A percentile compares a stretch with the other conserved stretches of the same genome.
These are phyloP conservation scores for Plasmodium fragile DNA, from an alignment of 169 alveolate species.

Conservation along the genomic window DNA sequence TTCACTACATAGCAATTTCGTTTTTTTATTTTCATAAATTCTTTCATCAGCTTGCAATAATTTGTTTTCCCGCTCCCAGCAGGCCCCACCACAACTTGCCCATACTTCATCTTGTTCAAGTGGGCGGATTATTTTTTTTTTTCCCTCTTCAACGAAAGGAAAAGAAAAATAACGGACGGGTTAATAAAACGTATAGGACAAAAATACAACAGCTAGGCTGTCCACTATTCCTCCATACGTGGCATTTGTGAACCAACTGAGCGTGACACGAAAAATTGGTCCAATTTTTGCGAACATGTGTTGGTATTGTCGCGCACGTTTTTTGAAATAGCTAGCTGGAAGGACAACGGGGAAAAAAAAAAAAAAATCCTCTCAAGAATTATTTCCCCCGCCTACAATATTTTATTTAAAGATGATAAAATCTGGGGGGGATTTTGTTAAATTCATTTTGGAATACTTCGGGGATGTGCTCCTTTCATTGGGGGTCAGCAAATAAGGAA, in stretches of 20 bases:
- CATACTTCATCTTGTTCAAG: constrained; percentile 87
- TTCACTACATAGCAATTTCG: constrained; percentile 94
- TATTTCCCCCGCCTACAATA: neutral
- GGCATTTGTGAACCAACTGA: neutral
- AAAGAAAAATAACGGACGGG: neutral
- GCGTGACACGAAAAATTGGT: neutral
- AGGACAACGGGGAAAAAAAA: neutral
- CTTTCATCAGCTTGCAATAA: constrained; percentile 94
- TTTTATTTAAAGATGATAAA: neutral
- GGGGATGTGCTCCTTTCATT: neutral
- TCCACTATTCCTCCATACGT: neutral
- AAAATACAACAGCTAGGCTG: neutral
- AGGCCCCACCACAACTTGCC: constrained; percentile 97
- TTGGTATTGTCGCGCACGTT: neutral
- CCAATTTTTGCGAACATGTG: neutral
- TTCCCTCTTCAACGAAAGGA: neutral
- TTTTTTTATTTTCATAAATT: constrained; percentile 90
- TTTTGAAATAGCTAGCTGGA: neutral
- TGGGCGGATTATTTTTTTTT: neutral
- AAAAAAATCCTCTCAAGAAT: neutral
- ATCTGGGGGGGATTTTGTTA: neutral
- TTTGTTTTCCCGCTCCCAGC: constrained; percentile 99
- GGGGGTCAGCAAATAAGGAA: neutral
- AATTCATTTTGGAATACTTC: neutral
- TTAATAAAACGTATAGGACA: neutral